Base-by-base conservation (phyloP, 306 rosid species). In the Begonia masoniana region DNA sequence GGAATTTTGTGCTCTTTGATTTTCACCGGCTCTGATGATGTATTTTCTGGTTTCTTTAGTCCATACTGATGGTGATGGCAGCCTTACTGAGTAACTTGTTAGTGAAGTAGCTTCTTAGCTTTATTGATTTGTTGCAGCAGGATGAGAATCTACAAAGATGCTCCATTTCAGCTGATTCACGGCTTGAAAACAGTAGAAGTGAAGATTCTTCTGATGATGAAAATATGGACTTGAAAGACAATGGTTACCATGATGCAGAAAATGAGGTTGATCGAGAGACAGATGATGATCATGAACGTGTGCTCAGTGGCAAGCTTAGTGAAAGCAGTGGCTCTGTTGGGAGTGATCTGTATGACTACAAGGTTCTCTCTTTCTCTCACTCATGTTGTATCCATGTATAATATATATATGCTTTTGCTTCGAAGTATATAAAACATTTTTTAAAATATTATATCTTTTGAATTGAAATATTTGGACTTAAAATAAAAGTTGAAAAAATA, bases 241-340 rank as follows among this genome's bases (percentile, higher is more conserved):
- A 83, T 48, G 95, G 99, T 59, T 92, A 81, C 68, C 99, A 92
- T 71, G 94, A 83, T 58, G 95, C 85, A 0, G 96, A 92, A 76
- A 92, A 92, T 75, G 99, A 82, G 75, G 96, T 66, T 51, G 95
- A 83, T 77, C 83, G 73, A 43, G 99, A 92, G 48, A 77, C 99
- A 58, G 96, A 92, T 62, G 99, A 92, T 47, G 94, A 92, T 56
- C 78, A 68, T 50, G 96, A 83, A 21, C 84, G 95, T 70, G 81
- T 81, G 51, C 82, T 76, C 56, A 92, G 99, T 74, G 96, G 99
- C 58, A 92, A 86, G 68, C 68, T 83, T 72, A 92, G 99, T 60
- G 96, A 86, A 76, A 86, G 99, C 68, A 92, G 99, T 68, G 99
- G 95, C 69, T 92, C 77, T 79, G 95, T 81, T 48, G 99, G 95